Percentiles rank a stretch among this genome's conserved stretches.
Evolutionary conservation across 2,329 filamentous ascomycete genomes (phyloP).

Genomic region (Podosphaera leucotricha): DNA sequence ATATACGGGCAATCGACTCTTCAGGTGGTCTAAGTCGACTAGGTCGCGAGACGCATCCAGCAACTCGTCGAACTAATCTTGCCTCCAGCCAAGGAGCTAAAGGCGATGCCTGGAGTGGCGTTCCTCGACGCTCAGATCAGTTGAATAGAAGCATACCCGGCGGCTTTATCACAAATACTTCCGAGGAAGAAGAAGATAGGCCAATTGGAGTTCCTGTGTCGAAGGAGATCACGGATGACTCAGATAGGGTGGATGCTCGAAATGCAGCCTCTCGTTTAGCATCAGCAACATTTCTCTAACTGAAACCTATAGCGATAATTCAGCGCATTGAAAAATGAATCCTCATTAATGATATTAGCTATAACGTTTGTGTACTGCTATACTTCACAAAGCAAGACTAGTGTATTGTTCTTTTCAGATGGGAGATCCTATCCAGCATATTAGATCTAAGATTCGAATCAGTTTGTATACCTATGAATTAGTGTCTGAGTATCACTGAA

Average conservation of each 20-base stretch:
- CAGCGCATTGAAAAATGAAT: background rate
- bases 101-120: conserved; percentile 95
- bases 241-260: conserved; percentile 81
- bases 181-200: conserved; percentile 35
- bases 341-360: background rate
- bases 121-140: conserved; percentile 55
- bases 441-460: background rate
- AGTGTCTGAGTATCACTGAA: background rate
- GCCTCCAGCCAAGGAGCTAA: conserved; percentile 84
- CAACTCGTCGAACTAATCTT: conserved; percentile 45
- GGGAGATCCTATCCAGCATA: background rate
- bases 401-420: background rate
- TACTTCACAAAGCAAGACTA: background rate
- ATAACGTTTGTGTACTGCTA: background rate
- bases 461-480: background rate
- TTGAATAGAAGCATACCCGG: conserved; percentile 54
- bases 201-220: conserved; percentile 24
- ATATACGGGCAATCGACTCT: conserved; percentile 78
- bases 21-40: conserved; percentile 76
- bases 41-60: conserved; percentile 68
- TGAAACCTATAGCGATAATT: no score
- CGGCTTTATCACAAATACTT: conserved; percentile 39
- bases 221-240: conserved; percentile 49
- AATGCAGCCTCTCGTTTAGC: conserved; percentile 75
- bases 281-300: conserved; percentile 1